Evolutionary conservation across 768 basidiomycete genomes (phyloP).

Genomic region (Tephrocybe rancida): DNA sequence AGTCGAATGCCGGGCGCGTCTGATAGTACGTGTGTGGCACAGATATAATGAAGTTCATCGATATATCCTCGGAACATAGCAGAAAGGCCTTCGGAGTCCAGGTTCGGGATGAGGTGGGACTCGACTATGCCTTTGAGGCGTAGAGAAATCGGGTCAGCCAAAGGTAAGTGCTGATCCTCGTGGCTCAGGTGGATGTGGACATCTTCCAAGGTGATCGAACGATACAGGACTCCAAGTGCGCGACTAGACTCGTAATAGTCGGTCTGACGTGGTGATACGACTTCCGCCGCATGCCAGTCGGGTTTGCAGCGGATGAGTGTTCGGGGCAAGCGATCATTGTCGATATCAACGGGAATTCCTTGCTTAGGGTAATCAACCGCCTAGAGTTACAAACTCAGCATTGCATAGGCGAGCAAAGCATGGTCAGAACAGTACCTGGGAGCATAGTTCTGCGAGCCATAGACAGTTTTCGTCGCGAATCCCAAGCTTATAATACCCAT

Average conservation of each 20-base stretch:
- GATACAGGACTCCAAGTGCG: slow-evolving; percentile 74
- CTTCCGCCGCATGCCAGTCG: slow-evolving; percentile 75
- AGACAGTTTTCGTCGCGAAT: slow-evolving; percentile 60
- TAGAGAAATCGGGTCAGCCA: slow-evolving; percentile 41
- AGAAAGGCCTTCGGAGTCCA: slow-evolving; percentile 29
- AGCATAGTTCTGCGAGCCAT: slow-evolving; percentile 61
- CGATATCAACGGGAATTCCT: slow-evolving; percentile 64
- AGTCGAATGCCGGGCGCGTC: slow-evolving; percentile 56
- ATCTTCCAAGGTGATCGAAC: slow-evolving; percentile 53
- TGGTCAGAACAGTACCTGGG: slow-evolving; percentile 34
- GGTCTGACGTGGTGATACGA: slow-evolving; percentile 49
- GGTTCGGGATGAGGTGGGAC: slow-evolving; percentile 25
- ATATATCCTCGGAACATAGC: slow-evolving; percentile 53
- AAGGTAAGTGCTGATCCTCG: slow-evolving; percentile 15
- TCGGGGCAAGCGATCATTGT: slow-evolving; percentile 45
- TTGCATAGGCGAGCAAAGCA: neutral
- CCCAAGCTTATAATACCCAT: slow-evolving; percentile 47
- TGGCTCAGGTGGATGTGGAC: slow-evolving; percentile 26
- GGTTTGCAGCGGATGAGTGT: slow-evolving; percentile 69
- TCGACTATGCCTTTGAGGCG: slow-evolving; percentile 32
- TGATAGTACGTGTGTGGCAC: slow-evolving; percentile 66
- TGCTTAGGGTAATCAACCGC: slow-evolving; percentile 86
- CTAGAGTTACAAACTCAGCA: slow-evolving; percentile 20
- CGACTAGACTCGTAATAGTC: slow-evolving; percentile 75
- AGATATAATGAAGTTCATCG: slow-evolving; percentile 72